A percentile compares a stretch with the other conserved stretches of the same genome.
phyloP scores from a whole-genome alignment of 495 filamentous ascomycete species.

The Trichocladium uniseriatum region DNA sequence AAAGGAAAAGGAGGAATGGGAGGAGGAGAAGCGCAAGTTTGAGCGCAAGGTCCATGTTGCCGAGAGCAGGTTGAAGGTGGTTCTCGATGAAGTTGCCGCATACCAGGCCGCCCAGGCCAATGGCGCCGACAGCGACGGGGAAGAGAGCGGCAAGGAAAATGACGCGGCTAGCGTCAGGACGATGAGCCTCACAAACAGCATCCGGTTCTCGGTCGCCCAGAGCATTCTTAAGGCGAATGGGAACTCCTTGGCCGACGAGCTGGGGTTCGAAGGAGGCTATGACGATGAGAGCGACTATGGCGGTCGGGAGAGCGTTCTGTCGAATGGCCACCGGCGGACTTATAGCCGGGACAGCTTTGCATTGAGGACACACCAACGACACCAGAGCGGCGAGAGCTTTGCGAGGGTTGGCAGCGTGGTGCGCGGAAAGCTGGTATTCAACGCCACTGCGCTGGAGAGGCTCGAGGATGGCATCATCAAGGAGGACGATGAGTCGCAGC shows the following conservation, averaged over 20 bases:
- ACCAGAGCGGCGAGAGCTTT: constrained; percentile 44
- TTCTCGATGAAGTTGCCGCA: constrained; percentile 75
- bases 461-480: constrained; percentile 41
- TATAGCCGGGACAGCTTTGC: constrained; percentile 30
- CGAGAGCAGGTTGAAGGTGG: constrained; percentile 72
- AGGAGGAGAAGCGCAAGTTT: constrained; percentile 65
- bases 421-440: constrained; percentile 38
- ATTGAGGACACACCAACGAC: constrained; percentile 36
- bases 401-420: constrained; percentile 40
- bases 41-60: constrained; percentile 81
- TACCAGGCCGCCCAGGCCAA: constrained; percentile 52
- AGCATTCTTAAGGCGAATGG: constrained; percentile 49
- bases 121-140: constrained; percentile 41
- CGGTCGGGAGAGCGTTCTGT: constrained; percentile 39
- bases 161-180: constrained; percentile 71
- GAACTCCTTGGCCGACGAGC: constrained; percentile 78
- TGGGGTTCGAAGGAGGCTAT: constrained; percentile 72
- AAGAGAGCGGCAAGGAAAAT: constrained; percentile 49
- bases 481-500: constrained; percentile 37
- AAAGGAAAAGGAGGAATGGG: constrained; percentile 73
- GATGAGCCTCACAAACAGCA: constrained; percentile 65
- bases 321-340: constrained; percentile 28
- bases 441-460: constrained; percentile 39
- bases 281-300: constrained; percentile 50
- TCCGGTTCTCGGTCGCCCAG: constrained; percentile 61